Conservation (phyloP, 768 basidiomycete genomes). For the Paxillus rubicundulus region DNA sequence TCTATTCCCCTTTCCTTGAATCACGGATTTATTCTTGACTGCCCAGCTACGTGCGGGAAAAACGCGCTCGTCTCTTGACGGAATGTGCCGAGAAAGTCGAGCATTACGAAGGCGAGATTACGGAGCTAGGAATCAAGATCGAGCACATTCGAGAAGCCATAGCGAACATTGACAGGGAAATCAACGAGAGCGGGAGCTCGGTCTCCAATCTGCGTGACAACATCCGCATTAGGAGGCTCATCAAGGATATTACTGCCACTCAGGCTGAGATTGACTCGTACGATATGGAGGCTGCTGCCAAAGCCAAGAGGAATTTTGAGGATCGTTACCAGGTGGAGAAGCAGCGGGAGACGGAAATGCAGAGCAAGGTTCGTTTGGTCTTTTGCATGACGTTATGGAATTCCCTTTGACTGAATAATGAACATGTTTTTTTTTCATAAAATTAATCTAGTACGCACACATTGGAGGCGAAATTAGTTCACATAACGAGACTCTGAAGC, state of each 20-base stretch:
- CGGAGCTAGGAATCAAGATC: slow-evolving; percentile 38
- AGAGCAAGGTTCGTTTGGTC: slow-evolving; percentile 52
- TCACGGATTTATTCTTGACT: background rate
- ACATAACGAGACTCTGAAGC: slow-evolving; percentile 61
- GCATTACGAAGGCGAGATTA: slow-evolving; percentile 44
- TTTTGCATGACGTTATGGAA: slow-evolving; percentile 4
- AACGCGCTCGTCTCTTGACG: slow-evolving; percentile 55
- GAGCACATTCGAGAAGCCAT: slow-evolving; percentile 45
- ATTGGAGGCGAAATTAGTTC: slow-evolving; percentile 82
- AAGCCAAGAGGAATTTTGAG: slow-evolving; percentile 81
- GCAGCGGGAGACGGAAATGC: slow-evolving; percentile 67
- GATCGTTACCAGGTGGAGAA: slow-evolving; percentile 72
- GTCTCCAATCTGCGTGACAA: slow-evolving; percentile 80
- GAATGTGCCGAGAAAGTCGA: slow-evolving; percentile 58
- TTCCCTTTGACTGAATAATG: background rate
- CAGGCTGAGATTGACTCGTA: slow-evolving; percentile 69
- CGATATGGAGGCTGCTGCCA: slow-evolving; percentile 85
- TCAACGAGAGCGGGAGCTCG: slow-evolving; percentile 70
- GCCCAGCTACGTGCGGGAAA: slow-evolving; percentile 72
- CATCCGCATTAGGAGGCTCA: slow-evolving; percentile 68
- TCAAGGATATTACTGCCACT: slow-evolving; percentile 60
- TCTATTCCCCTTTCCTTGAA: background rate
- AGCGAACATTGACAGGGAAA: slow-evolving; percentile 67
- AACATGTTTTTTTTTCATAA: background rate
- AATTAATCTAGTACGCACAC: slow-evolving; percentile 82